Base-by-base conservation (phyloP, 1,284 basidiomycete species). In the Sporisorium reilianum region DNA sequence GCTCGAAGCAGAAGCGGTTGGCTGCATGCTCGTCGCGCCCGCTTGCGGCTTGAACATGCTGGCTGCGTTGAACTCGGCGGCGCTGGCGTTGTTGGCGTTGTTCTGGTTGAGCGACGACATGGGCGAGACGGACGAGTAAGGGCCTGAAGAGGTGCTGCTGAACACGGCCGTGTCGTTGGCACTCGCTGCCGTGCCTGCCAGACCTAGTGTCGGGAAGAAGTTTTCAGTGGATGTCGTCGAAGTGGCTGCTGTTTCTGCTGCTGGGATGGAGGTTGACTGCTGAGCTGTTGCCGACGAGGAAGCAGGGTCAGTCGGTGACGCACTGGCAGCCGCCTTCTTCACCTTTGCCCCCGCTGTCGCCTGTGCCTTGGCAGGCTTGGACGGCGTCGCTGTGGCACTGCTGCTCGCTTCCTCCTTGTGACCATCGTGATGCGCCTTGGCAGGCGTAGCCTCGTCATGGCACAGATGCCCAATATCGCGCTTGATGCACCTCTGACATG, bases 401-500 rank as follows among this genome's bases (percentile, higher is more conserved):
- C 18, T 20, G 4, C 18, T 25, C 14, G 55, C 16, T 2, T 53
- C 51, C 1, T 56, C 28, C 18, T 58, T 51, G 5, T n/a, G 16
- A 23, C 12, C 12, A 16, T 60, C 53, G 16, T 52, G 30, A 44
- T 42, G 23, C 22, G 57, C 67, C n/a, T 70, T 70, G 10, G 65
- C 64, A 5, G 71, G 64, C 18, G 62, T 74, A 20, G 71, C 48
- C 48, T 64, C 65, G 30, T 69, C 55, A 60, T 79, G 46, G 64
- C 86, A 87, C 16, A 86, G 72, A 64, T 87, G 86, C 1, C 86
- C 85, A 38, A 87, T 87, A 55, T 86, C 85, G 22, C 86, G 77
- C 72, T 86, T 86, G 76, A 87, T 80, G 64, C 86, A 86, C 5
- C 85, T 64, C 48, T 79, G 77, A 51, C 85, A 86, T 1, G 85